Percentiles rank a stretch among this genome's conserved stretches.
phyloP scores from a whole-genome alignment of 139 green algal genomes.

The Desmodesmus armatus region DNA sequence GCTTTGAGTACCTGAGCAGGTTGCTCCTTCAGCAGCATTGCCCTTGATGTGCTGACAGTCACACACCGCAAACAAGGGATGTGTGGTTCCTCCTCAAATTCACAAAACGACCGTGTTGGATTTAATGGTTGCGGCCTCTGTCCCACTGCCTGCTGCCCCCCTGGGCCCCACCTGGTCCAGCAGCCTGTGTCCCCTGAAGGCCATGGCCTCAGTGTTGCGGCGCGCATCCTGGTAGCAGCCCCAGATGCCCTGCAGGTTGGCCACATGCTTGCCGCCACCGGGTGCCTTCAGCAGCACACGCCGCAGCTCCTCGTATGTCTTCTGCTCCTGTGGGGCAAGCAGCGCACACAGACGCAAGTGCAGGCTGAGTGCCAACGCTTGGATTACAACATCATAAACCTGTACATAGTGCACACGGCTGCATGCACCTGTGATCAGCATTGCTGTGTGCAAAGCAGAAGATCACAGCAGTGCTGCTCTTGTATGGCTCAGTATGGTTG shows the following conservation, averaged over 20 bases:
- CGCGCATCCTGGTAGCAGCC: constrained; percentile 40
- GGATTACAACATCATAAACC: neutral
- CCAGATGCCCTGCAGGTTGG: constrained; percentile 35
- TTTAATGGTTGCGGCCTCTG: too few relatives aligned
- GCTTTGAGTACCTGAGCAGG: too few relatives aligned
- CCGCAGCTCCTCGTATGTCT: constrained; percentile 37
- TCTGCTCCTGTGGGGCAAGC: constrained; percentile 1
- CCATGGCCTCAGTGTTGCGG: constrained; percentile 40
- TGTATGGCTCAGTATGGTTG: too few relatives aligned
- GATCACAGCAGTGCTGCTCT: too few relatives aligned
- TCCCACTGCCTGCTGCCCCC: neutral
- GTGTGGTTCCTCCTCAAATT: too few relatives aligned
- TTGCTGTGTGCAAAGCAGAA: too few relatives aligned
- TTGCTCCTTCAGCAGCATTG: too few relatives aligned
- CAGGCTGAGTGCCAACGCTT: neutral
- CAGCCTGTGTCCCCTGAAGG: constrained; percentile 48
- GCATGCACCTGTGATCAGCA: too few relatives aligned
- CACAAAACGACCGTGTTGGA: too few relatives aligned
- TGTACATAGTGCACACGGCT: neutral
- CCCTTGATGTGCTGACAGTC: too few relatives aligned
- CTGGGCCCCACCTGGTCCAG: constrained; percentile 37
- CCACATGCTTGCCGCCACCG: neutral
- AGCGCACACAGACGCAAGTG: neutral
- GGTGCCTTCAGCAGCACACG: constrained; percentile 16
- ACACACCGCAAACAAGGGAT: too few relatives aligned